Evolutionary conservation across 331 rosid species (phyloP).

Genomic region (Malus hybrid): DNA sequence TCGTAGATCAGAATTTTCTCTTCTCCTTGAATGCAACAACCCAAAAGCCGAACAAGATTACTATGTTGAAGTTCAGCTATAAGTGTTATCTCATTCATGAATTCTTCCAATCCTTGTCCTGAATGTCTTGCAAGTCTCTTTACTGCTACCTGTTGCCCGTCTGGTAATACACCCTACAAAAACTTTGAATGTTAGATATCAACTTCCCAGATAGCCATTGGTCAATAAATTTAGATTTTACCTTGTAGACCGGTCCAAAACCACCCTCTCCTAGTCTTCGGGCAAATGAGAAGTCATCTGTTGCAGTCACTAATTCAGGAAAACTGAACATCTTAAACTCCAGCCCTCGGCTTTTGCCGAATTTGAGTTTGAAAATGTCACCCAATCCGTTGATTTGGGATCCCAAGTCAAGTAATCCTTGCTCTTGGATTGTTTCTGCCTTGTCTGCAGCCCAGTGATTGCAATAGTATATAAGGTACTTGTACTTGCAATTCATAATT

Average conservation of each 20-base stretch:
- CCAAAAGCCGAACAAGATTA: conserved; percentile 19
- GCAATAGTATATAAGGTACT: neutral
- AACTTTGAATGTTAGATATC: neutral
- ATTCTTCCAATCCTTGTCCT: conserved; percentile 19
- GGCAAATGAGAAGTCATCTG: conserved; percentile 18
- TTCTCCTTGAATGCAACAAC: conserved; percentile 22
- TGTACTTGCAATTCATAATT: neutral
- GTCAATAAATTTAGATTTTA: neutral
- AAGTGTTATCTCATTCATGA: conserved; percentile 25
- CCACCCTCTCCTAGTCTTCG: conserved; percentile 30
- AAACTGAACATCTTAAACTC: conserved; percentile 14
- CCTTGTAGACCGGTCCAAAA: neutral
- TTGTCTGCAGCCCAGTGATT: neutral
- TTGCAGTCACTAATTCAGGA: conserved; percentile 12
- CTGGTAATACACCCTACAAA: conserved; percentile 14
- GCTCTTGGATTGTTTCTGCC: conserved; percentile 13
- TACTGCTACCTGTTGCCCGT: conserved; percentile 18
- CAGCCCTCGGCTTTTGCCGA: conserved; percentile 1
- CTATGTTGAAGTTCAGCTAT: conserved; percentile 30
- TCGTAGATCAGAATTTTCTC: conserved; percentile 21
- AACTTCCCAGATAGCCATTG: neutral
- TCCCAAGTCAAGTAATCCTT: conserved; percentile 9
- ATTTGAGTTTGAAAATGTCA: conserved; percentile 3
- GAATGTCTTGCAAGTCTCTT: conserved; percentile 25
- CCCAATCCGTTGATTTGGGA: neutral